Percentiles rank a stretch among this genome's conserved stretches.
Conservation (phyloP, 2,329 filamentous ascomycete species). For the Aspergillus novofumigatus region DNA sequence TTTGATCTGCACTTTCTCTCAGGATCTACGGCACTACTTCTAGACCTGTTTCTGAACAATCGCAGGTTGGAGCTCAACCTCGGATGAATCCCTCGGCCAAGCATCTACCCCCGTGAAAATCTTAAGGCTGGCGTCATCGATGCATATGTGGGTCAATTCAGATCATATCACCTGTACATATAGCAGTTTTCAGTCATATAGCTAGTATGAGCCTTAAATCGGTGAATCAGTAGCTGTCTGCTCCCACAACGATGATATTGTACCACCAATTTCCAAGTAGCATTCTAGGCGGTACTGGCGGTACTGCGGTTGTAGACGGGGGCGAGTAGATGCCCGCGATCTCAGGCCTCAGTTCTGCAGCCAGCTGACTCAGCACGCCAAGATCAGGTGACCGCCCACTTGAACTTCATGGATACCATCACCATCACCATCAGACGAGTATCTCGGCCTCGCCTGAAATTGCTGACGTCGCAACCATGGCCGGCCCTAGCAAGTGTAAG, state of each 20-base stretch:
- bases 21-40: not conserved
- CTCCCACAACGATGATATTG: not conserved
- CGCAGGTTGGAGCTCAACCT: not conserved
- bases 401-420: conserved; percentile 4
- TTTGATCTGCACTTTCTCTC: not conserved
- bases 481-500: conserved; percentile 48
- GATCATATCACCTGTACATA: not conserved
- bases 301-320: too few relatives aligned
- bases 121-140: not conserved
- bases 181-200: not conserved
- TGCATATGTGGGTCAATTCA: not conserved
- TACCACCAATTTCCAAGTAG: not conserved
- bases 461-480: conserved; percentile 39
- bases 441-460: not conserved
- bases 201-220: not conserved
- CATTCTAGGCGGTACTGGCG: too few relatives aligned
- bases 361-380: not conserved
- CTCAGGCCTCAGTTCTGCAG: not conserved
- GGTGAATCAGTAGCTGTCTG: not conserved
- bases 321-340: not conserved
- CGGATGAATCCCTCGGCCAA: not conserved
- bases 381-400: conserved; percentile 1
- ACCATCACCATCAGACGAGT: not conserved
- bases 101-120: not conserved
- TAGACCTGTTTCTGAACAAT: not conserved